phyloP scores from a whole-genome alignment of 345 rosid genomes.

The Geranium rotundifolium region DNA sequence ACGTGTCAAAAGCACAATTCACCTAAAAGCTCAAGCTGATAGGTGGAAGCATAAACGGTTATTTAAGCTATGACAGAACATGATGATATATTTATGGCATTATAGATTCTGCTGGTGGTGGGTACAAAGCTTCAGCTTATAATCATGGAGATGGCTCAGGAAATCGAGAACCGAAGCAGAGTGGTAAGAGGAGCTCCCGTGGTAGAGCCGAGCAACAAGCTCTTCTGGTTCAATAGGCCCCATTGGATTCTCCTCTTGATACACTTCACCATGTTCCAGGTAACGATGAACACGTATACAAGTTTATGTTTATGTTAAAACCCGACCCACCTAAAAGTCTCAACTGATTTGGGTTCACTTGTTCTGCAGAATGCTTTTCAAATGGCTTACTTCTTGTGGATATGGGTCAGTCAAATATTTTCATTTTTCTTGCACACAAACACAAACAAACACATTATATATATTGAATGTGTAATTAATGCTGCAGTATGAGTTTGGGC shows the following conservation, averaged over 20 bases:
- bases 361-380: constrained; percentile 38
- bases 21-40: too few relatives aligned
- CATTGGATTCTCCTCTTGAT: constrained; percentile 34
- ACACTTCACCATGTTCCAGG: constrained; percentile 40
- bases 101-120: constrained; percentile 39
- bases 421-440: not conserved
- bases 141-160: constrained; percentile 47
- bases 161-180: constrained; percentile 24
- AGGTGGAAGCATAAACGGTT: too few relatives aligned
- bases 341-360: not conserved
- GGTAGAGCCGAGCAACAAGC: constrained; percentile 45
- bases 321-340: not conserved
- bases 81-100: not conserved
- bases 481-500: constrained; percentile 27
- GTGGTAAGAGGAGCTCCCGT: constrained; percentile 42
- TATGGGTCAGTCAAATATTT: constrained; percentile 17
- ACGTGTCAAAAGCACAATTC: too few relatives aligned
- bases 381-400: constrained; percentile 45
- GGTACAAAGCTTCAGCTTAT: constrained; percentile 48
- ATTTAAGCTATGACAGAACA: too few relatives aligned
- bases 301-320: not conserved
- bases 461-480: too few relatives aligned
- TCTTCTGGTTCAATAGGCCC: constrained; percentile 54
- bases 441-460: too few relatives aligned
- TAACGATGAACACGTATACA: not conserved